Percentiles rank a stretch among this genome's conserved stretches.
These are phyloP conservation scores for Septoria linicola DNA, from an alignment of 2,329 filamentous ascomycete species.

Conservation along the genomic window DNA sequence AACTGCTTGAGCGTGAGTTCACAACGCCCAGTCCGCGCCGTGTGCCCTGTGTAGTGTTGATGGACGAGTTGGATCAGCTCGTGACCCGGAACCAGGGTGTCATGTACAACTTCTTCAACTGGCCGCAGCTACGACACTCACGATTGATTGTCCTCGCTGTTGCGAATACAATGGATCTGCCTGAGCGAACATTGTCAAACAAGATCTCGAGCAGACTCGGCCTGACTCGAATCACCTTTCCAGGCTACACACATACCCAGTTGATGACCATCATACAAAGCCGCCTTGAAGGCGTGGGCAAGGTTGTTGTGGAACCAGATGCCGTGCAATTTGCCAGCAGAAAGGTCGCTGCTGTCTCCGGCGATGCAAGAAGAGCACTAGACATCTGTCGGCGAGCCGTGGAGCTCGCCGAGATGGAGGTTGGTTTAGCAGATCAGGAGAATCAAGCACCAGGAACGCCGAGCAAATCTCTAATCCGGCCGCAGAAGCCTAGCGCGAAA, in stretches of 20 bases:
- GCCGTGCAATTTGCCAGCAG: conserved; percentile 94
- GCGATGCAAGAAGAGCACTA: conserved; percentile 85
- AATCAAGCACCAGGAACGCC: conserved; percentile 58
- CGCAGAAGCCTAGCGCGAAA: conserved; percentile 42
- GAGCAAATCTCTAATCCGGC: conserved; percentile 54
- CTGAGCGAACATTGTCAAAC: conserved; percentile 92
- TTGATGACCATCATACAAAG: conserved; percentile 96
- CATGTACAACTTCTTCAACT: conserved; percentile 99
- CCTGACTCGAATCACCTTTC: conserved; percentile 91
- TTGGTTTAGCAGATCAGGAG: conserved; percentile 28
- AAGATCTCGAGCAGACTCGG: conserved; percentile 89
- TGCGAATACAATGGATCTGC: conserved; percentile 98
- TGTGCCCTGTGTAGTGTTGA: conserved; percentile 92
- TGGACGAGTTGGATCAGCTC: conserved; percentile 97
- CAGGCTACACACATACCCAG: conserved; percentile 95
- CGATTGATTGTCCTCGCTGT: conserved; percentile 94
- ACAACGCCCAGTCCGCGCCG: conserved; percentile 84
- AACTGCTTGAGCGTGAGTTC: conserved; percentile 89
- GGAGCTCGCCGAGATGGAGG: conserved; percentile 83
- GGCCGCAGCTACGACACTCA: conserved; percentile 88
- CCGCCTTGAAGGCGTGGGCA: conserved; percentile 80
- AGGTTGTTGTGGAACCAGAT: conserved; percentile 82
- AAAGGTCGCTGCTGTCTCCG: conserved; percentile 94
- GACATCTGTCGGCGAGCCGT: conserved; percentile 95
- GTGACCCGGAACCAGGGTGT: conserved; percentile 99